phyloP scores from a whole-genome alignment of 1,284 basidiomycete genomes.

The Cutaneotrichosporon spelunceum region DNA sequence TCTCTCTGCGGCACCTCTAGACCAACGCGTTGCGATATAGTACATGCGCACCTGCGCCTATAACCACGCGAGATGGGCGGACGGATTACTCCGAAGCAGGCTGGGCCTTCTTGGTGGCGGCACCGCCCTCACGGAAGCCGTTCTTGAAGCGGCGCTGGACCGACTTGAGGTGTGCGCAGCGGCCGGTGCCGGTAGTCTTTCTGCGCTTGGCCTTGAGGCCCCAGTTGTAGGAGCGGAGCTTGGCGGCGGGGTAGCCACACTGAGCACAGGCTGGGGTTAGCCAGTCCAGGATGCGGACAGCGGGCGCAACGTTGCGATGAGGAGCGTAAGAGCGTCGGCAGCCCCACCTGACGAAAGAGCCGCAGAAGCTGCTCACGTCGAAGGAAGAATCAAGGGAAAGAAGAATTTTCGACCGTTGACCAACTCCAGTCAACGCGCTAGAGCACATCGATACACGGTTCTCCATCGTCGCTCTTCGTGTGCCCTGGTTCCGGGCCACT shows the following conservation, averaged over 20 bases:
- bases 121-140: slow-evolving; percentile 79
- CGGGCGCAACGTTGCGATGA: too few species aligned
- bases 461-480: background rate
- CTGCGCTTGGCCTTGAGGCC: slow-evolving; percentile 98
- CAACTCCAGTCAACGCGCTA: too few species aligned
- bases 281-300: background rate
- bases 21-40: slow-evolving; percentile 10
- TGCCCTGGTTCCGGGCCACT: background rate
- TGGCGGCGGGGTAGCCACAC: slow-evolving; percentile 95
- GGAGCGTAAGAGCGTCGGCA: too few species aligned
- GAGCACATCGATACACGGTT: too few species aligned
- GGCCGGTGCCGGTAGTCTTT: slow-evolving; percentile 94
- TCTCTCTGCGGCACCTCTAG: background rate
- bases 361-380: too few species aligned
- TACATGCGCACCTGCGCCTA: slow-evolving; percentile 7
- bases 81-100: background rate
- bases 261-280: slow-evolving; percentile 72
- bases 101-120: slow-evolving; percentile 25
- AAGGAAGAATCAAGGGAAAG: too few species aligned
- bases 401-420: too few species aligned
- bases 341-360: too few species aligned
- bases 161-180: slow-evolving; percentile 90
- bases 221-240: slow-evolving; percentile 96
- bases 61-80: slow-evolving; percentile 2
- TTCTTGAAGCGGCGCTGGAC: slow-evolving; percentile 96